Conservation (phyloP, 257 asterid genomes). For the Scutellaria baicalensis region DNA sequence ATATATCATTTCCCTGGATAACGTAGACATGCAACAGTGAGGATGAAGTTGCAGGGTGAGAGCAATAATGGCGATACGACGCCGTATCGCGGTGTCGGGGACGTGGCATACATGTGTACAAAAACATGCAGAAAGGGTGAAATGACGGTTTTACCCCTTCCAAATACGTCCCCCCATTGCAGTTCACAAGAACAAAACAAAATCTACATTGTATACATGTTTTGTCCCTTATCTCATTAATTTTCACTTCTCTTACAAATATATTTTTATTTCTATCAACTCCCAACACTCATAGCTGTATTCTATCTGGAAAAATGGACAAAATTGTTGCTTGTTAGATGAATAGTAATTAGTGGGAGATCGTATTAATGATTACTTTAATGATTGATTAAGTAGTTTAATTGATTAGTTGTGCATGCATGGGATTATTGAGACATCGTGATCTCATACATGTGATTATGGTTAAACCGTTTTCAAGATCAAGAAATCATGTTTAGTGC, state of each 20-base stretch:
- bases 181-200: constrained; percentile 14
- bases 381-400: no score
- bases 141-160: constrained; percentile 32
- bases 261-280: no score
- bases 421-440: background rate
- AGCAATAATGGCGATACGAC: constrained; percentile 33
- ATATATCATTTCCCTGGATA: constrained; percentile 22
- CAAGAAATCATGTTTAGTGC: background rate
- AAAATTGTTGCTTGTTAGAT: no score
- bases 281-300: no score
- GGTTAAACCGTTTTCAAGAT: background rate
- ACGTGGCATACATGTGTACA: constrained; percentile 20
- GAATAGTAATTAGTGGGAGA: no score
- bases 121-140: constrained; percentile 15
- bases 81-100: constrained; percentile 40
- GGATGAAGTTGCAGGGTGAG: background rate
- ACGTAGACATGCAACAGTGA: background rate
- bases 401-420: background rate
- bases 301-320: no score
- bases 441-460: background rate
- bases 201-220: constrained; percentile 13
- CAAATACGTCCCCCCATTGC: constrained; percentile 5
- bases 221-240: constrained; percentile 11
- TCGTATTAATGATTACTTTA: no score
- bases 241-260: background rate